These are phyloP conservation scores for Talaromyces proteolyticus DNA, from an alignment of 495 filamentous ascomycete genomes.

Conservation along the genomic window DNA sequence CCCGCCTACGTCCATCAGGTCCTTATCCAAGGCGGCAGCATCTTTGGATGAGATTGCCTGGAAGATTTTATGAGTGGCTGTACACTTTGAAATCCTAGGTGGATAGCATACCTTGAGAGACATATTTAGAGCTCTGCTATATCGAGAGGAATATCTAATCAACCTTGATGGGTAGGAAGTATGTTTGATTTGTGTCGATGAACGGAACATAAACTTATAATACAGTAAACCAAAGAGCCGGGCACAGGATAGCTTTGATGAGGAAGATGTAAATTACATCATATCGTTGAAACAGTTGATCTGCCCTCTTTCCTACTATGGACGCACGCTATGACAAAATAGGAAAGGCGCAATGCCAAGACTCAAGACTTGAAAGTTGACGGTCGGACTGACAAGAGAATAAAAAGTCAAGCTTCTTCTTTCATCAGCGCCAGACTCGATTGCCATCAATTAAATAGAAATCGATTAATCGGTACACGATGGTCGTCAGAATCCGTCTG, in stretches of 20 bases:
- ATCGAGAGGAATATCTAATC: background rate
- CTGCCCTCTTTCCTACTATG: too few species aligned
- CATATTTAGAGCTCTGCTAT: background rate
- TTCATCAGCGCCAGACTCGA: background rate
- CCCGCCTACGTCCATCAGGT: slow-evolving; percentile 87
- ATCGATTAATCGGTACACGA: too few species aligned
- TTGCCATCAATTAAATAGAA: background rate
- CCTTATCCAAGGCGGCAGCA: slow-evolving; percentile 81
- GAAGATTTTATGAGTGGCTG: background rate
- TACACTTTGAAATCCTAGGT: background rate
- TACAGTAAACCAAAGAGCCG: too few species aligned
- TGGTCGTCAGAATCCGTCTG: slow-evolving; percentile 92
- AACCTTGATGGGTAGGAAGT: background rate
- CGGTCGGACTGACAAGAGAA: too few species aligned
- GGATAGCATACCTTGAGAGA: slow-evolving; percentile 3
- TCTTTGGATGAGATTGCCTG: slow-evolving; percentile 85
- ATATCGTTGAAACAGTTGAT: too few species aligned
- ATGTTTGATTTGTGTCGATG: background rate
- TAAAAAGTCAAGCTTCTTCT: too few species aligned
- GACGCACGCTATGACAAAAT: too few species aligned
- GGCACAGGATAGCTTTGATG: too few species aligned
- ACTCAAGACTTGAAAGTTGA: too few species aligned
- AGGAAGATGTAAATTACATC: background rate
- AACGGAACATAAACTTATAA: slow-evolving; percentile 10
- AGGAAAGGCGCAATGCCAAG: too few species aligned